phyloP scores from a whole-genome alignment of 1,284 basidiomycete species.

The Singerocomus inundabilis region DNA sequence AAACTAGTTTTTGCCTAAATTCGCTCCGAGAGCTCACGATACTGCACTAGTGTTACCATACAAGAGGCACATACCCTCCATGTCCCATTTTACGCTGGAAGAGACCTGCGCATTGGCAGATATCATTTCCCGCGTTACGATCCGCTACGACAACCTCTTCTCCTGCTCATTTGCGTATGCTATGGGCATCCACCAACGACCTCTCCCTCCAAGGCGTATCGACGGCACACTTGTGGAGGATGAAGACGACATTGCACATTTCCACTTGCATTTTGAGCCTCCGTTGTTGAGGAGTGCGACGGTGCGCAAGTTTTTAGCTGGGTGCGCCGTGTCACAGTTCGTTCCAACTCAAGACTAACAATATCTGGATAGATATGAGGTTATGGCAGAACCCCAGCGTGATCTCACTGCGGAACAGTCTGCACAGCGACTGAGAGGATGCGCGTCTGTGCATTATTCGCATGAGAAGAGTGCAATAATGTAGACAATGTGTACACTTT shows the following conservation, averaged over 20 bases:
- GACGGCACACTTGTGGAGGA: slow-evolving; percentile 32
- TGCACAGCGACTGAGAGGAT: slow-evolving; percentile 60
- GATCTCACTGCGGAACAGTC: slow-evolving; percentile 92
- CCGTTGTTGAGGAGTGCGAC: slow-evolving; percentile 82
- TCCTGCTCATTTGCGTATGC: slow-evolving; percentile 90
- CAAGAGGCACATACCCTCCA: slow-evolving; percentile 71
- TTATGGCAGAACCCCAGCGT: slow-evolving; percentile 90
- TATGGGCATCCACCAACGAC: slow-evolving; percentile 92
- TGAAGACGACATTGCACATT: slow-evolving; percentile 65
- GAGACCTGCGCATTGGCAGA: slow-evolving; percentile 69
- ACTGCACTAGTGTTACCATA: slow-evolving; percentile 67
- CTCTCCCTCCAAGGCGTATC: slow-evolving; percentile 45
- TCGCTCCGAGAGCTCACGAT: slow-evolving; percentile 7
- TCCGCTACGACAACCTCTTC: slow-evolving; percentile 85
- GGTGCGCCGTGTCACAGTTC: slow-evolving; percentile 47
- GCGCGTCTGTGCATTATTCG: slow-evolving; percentile 50
- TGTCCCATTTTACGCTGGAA: slow-evolving; percentile 56
- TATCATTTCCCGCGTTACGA: slow-evolving; percentile 64
- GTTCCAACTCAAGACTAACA: not conserved
- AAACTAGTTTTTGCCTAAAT: slow-evolving; percentile 16
- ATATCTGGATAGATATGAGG: slow-evolving; percentile 67
- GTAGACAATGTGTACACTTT: not conserved
- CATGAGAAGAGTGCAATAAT: not conserved
- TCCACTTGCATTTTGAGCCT: slow-evolving; percentile 90
- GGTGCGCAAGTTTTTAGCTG: slow-evolving; percentile 90